Conservation (phyloP, 805 yeast genomes). For the Cyberlindnera mississippiensis region DNA sequence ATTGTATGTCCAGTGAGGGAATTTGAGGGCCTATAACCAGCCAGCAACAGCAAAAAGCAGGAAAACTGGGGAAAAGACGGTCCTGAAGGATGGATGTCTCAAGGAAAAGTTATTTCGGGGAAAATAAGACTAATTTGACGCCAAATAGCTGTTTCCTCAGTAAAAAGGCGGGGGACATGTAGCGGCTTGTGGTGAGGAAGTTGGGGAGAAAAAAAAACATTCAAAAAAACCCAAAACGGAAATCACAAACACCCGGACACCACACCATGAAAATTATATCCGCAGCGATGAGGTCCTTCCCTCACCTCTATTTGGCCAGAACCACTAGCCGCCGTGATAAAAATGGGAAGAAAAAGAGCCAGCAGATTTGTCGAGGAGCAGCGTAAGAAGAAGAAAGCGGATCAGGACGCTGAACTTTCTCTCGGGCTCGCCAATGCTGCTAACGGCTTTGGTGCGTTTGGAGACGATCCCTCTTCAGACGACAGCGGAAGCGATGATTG, state of each 20-base stretch:
- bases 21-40: too few species aligned
- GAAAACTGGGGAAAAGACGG: too few species aligned
- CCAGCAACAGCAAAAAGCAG: too few species aligned
- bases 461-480: conserved; percentile 10
- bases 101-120: too few species aligned
- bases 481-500: conserved; percentile 27
- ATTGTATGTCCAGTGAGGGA: too few species aligned
- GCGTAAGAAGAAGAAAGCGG: conserved; percentile 24
- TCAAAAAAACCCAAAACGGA: conserved; percentile 4
- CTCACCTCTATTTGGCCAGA: too few species aligned
- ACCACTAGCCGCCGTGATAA: too few species aligned
- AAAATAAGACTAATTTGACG: too few species aligned
- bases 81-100: too few species aligned
- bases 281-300: conserved; percentile 1
- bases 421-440: conserved; percentile 25
- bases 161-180: neutral
- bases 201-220: neutral
- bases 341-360: conserved; percentile 38
- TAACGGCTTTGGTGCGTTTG: conserved; percentile 9
- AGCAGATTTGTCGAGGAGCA: conserved; percentile 33
- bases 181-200: neutral
- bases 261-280: conserved; percentile 4
- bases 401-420: conserved; percentile 22
- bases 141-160: too few species aligned
- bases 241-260: conserved; percentile 6